Evolutionary conservation across 129 eudicot genomes (phyloP), one percentile per base, ranked within the genome.

Genomic region (Pulicaria dysenterica): DNA sequence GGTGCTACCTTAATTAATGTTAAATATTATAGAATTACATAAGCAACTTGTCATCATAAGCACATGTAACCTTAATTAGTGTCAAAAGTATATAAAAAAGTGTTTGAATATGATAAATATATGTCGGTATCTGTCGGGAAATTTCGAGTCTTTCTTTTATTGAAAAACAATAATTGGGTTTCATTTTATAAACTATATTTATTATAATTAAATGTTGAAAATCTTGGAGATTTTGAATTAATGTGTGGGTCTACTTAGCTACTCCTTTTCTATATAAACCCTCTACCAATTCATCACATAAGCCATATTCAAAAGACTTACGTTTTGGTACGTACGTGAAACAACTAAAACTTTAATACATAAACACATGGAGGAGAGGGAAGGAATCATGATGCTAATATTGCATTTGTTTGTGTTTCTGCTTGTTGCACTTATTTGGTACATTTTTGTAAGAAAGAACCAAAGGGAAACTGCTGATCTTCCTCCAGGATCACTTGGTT

Each of bases 401-500:
- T 2, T 80, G 41, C 78, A 72, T 73, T 69, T 59, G 38, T 62
- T 75, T 37, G 19, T 79, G 61, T 69, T 82, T 74, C 77, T n/a
- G n/a, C n/a, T 87, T 58, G 70, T 79, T 43, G 77, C 80, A 37
- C 40, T 84, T 68, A 11, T 66, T 31, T 72, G 46, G 7, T 83
- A 78, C 80, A 41, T 76, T 71, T 41, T 81, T 46, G 10, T 71
- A 70, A 67, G 59, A 79, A 49, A 67, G 42, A 70, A 60, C 54
- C 69, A 19, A 62, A 67, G 46, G 36, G 50, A 70, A 43, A 36
- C 77, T 5, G 61, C 74, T 5, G 75, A 75, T 74, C 89, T 85
- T 43, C 89, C 89, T 66, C 89, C 89, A 1, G 89, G 89, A 12
- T 78, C 89, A 71, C 84, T 85, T 65, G 89, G 89, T 63, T 85